Percentiles rank a stretch among this genome's conserved stretches.
These are phyloP conservation scores for Cydonia oblonga DNA, from an alignment of 331 rosid genomes.

Conservation along the genomic window DNA sequence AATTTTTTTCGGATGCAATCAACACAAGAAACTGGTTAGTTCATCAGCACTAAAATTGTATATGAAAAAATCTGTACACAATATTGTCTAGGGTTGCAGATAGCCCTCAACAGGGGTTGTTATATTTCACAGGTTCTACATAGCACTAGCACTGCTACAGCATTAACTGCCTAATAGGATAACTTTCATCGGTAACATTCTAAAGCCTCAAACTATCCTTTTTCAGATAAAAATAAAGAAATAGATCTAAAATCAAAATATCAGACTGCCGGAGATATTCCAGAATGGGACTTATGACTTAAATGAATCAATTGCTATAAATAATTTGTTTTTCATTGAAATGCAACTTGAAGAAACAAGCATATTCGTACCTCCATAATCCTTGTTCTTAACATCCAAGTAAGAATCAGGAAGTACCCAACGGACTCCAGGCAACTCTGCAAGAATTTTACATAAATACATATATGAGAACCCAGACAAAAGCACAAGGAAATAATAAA, in stretches of 20 bases:
- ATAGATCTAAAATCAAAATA: no score
- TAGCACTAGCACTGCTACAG: background rate
- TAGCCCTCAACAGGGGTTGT: background rate
- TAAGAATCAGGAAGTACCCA: constrained; percentile 99
- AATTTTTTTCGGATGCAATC: background rate
- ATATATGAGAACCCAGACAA: background rate
- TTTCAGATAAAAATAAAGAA: background rate
- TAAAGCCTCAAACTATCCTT: background rate
- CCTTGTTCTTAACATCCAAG: constrained; percentile 23
- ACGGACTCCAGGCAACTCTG: constrained; percentile 81
- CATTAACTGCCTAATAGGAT: background rate
- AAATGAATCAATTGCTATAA: no score
- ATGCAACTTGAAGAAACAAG: no score
- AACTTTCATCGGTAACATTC: background rate
- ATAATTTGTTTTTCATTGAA: no score
- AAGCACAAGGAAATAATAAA: background rate
- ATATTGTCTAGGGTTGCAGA: background rate
- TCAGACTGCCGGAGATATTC: no score
- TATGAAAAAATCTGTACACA: background rate
- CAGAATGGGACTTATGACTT: no score
- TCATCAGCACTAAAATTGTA: no score
- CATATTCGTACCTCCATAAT: no score
- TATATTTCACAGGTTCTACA: background rate
- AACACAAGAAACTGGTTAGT: background rate
- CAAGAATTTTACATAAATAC: background rate